Percentiles rank a stretch among this genome's conserved stretches.
phyloP scores from a whole-genome alignment of 768 basidiomycete genomes.

The Suillus cothurnatus region DNA sequence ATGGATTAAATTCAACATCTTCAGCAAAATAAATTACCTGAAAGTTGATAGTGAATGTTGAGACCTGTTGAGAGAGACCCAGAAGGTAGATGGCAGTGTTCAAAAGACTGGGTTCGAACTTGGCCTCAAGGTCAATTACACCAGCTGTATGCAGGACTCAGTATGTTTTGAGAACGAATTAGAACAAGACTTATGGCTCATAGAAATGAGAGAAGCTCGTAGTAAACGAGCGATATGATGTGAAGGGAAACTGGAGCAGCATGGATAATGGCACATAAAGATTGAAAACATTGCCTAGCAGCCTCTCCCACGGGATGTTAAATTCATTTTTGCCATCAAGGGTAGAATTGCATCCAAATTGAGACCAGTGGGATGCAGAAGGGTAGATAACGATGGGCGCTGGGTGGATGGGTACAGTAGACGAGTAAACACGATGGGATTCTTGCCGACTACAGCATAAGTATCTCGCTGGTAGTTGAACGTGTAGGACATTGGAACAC shows the following conservation, averaged over 20 bases:
- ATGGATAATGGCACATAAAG: slow-evolving; percentile 93
- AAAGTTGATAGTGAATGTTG: slow-evolving; percentile 98
- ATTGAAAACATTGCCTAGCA: slow-evolving; percentile 76
- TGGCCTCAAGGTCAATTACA: slow-evolving; percentile 89
- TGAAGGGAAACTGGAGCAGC: slow-evolving; percentile 91
- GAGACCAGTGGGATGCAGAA: slow-evolving; percentile 62
- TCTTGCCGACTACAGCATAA: slow-evolving; percentile 64
- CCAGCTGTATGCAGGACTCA: slow-evolving; percentile 51
- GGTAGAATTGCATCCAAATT: slow-evolving; percentile 46
- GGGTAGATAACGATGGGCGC: slow-evolving; percentile 67
- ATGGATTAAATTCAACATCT: neutral
- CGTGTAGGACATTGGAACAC: slow-evolving; percentile 63
- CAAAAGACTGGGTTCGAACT: slow-evolving; percentile 91
- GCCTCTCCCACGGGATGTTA: slow-evolving; percentile 82
- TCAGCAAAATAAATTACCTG: too few relatives aligned
- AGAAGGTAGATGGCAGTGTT: slow-evolving; percentile 98
- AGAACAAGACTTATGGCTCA: slow-evolving; percentile 65
- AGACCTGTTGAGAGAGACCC: slow-evolving; percentile 95
- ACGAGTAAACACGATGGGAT: slow-evolving; percentile 67
- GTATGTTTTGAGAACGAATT: neutral
- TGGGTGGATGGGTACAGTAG: slow-evolving; percentile 87
- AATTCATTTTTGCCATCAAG: slow-evolving; percentile 88
- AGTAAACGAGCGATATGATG: slow-evolving; percentile 84
- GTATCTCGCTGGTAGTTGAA: slow-evolving; percentile 97
- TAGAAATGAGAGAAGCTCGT: slow-evolving; percentile 80